Base-by-base conservation (phyloP, 2,329 filamentous ascomycete species). In the Phyllosticta citrichinensis region DNA sequence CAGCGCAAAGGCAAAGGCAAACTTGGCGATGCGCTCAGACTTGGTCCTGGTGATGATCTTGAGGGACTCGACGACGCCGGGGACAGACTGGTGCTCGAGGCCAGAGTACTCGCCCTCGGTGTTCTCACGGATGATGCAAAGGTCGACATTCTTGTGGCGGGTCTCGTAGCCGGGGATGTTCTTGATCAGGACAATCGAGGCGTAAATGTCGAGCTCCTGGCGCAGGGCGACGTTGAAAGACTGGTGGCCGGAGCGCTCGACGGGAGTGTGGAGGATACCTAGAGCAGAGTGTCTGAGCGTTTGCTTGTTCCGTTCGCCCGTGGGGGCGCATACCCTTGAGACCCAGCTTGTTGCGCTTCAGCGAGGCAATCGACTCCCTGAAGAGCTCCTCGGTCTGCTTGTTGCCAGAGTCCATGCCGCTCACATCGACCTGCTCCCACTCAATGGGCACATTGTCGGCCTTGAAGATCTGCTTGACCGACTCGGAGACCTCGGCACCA, bases 1-100 rank as follows among this genome's bases (percentile, higher is more conserved):
- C 62, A 97, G 87, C 63, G 94, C 94, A 73, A 99, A 99, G 74
- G 89, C 88, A 77, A 97, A 97, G 67, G 94, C 94, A 74, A 99
- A 99, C 80, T 96, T 96, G 80, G 93, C 91, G 73, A 99, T 99
- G 75, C 94, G 91, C 86, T 99, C 94, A 61, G 91, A 96, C 85
- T 99, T 97, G 78, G 91, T 91, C 71, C 92, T 91, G 68, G 94
- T 99, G 80, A 99, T 97, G 80, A 99, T 97, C 86, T 99, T 99
- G 78, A 99, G 89, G 57, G 93, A 97, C 83, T 99, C 94, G 70
- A 99, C 94, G 69, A 99, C 94, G 69, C 94, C 94, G 67, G 83
- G 84, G 58, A 99, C 94, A 65, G 91, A 96, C 83, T 97, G 93
- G 82, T 99, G 94, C 84, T 99, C 94, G 65, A 99, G 87, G 64